phyloP scores from a whole-genome alignment of 345 rosid genomes.

The Arabidopsis thaliana region TAIR10.1 NC_003074.8:5480001-5480500 shows the following conservation, averaged over 20 bases:
- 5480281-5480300: background rate
- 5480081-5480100: conserved; percentile 96
- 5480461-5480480: background rate
- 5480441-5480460: background rate
- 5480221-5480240: conserved; percentile 5
- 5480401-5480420: background rate
- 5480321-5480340: background rate
- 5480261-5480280: conserved; percentile 19
- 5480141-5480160: conserved; percentile 18
- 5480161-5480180: conserved; percentile 1
- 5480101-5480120: conserved; percentile 63
- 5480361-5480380: too few relatives aligned
- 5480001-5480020: background rate
- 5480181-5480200: background rate
- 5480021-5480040: conserved; percentile 13
- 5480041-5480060: conserved; percentile 13
- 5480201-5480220: background rate
- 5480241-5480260: conserved; percentile 11
- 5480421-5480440: background rate
- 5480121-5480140: conserved; percentile 42
- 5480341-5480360: background rate
- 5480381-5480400: background rate
- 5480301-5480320: background rate
- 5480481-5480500: conserved; percentile 17
- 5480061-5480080: conserved; percentile 4